Conservation (phyloP, 352 stramenopile species). For the Globisporangium nagaii region DNA sequence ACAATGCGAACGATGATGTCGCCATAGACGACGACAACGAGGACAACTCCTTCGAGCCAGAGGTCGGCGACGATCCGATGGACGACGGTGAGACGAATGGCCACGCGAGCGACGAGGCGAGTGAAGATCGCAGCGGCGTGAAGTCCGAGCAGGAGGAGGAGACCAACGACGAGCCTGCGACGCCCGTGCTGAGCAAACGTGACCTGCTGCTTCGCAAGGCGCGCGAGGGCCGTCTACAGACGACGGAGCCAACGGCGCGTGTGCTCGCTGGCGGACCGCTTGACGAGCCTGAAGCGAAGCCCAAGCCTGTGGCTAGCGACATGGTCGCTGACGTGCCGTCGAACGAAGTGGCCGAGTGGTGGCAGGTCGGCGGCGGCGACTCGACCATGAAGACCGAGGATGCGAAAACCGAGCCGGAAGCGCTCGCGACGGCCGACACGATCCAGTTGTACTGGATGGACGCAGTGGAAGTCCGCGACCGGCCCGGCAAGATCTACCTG, state of each 20-base stretch:
- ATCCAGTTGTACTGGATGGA: conserved; percentile 98
- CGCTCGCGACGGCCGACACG: conserved; percentile 39
- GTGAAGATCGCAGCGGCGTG: background rate
- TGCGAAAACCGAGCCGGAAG: conserved; percentile 24
- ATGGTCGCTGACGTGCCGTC: conserved; percentile 54
- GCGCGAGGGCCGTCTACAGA: conserved; percentile 49
- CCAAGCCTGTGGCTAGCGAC: background rate
- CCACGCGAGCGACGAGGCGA: background rate
- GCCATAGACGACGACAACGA: conserved; percentile 12
- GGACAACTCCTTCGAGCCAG: conserved; percentile 8
- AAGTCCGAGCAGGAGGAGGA: conserved; percentile 22
- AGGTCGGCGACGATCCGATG: conserved; percentile 14
- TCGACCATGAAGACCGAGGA: conserved; percentile 19
- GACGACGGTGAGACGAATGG: conserved; percentile 9
- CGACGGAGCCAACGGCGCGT: conserved; percentile 49
- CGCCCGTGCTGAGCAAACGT: conserved; percentile 56
- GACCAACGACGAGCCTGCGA: conserved; percentile 8
- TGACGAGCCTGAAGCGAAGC: conserved; percentile 16
- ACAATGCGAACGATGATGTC: conserved; percentile 19
- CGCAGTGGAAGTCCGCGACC: conserved; percentile 91
- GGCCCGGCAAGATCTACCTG: conserved; percentile 94
- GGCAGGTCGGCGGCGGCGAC: conserved; percentile 38
- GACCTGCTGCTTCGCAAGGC: conserved; percentile 72
- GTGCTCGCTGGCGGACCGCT: conserved; percentile 36
- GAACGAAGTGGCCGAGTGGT: conserved; percentile 86